Base-by-base conservation (phyloP, 805 yeast genomes). In the Vanderwaltozyma tropicalis region DNA sequence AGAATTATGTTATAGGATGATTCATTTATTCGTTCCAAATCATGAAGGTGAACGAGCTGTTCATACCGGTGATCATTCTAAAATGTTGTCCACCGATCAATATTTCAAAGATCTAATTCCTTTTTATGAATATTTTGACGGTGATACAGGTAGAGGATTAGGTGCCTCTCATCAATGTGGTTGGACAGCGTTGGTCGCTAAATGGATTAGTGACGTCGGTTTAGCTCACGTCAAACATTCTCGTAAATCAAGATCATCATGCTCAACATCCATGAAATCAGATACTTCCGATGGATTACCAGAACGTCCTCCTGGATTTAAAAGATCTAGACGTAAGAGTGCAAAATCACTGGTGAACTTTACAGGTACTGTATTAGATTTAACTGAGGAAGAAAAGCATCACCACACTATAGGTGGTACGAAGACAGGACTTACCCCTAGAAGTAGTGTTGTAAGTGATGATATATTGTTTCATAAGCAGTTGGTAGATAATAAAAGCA, bases 111-210 rank as follows among this genome's bases (percentile, higher is more conserved):
- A 86, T 43, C 72, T 74, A 45, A 72, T 84, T 31, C 79, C 82
- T 44, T 87, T 84, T 56, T 82, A 75, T 56, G 96, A 87, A 64
- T 87, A 80, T 57, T 87, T 87, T 57, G 94, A 87, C 52, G 95
- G 94, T 47, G 96, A 87, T 56, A 81, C 92, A 2, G 96, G 96
- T 28, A 73, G 95, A 48, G 96, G 96, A 5, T 63, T 87, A 40
- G 96, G 96, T 25, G 86, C 95, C 1, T 78, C 87, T 37, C 95
- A 88, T 65, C 96, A 87, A 64, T 80, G 87, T 68, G 96, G 96
- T 11, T 87, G 96, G 96, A 87, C 96, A 1, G 88, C 94, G 0
- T 69, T 88, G 32, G 92, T 86, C 37, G 94, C 95, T 31, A 82
- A 89, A 62, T 76, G 87, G 74, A 84, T 88, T 53, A 92, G 83